These are phyloP conservation scores for Rhizophagus clarus DNA, from an alignment of 192 early-diverging fungal species.

Conservation along the genomic window DNA sequence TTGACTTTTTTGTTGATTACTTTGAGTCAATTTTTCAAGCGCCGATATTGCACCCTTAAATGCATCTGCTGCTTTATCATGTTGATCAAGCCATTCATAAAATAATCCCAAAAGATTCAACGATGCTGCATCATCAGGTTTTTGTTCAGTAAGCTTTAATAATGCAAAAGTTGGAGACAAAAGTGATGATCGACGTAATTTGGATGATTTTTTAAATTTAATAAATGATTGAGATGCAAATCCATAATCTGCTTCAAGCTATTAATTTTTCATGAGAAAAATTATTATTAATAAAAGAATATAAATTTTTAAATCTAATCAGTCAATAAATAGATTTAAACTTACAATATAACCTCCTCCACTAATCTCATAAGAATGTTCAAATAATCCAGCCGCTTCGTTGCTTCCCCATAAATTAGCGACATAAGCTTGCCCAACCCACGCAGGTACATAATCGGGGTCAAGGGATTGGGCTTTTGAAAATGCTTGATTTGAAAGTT, in stretches of 20 bases:
- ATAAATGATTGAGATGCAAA: slow-evolving; percentile 52
- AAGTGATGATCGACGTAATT: slow-evolving; percentile 35
- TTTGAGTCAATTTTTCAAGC: slow-evolving; percentile 30
- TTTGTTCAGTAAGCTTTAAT: slow-evolving; percentile 66
- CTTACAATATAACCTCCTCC: slow-evolving; percentile 48
- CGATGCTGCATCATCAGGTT: slow-evolving; percentile 53
- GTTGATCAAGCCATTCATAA: slow-evolving; percentile 72
- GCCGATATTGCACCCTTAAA: slow-evolving; percentile 57
- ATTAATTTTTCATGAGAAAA: not conserved
- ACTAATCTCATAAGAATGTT: slow-evolving; percentile 76
- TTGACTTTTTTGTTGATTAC: slow-evolving; percentile 13
- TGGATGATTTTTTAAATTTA: slow-evolving; percentile 25
- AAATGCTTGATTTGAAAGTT: slow-evolving; percentile 78
- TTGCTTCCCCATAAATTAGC: slow-evolving; percentile 58
- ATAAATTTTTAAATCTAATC: no score
- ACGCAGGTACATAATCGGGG: slow-evolving; percentile 74
- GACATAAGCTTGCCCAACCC: slow-evolving; percentile 87
- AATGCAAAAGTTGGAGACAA: slow-evolving; percentile 61
- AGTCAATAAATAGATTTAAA: slow-evolving; percentile 22
- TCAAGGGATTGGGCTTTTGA: slow-evolving; percentile 69
- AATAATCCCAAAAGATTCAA: slow-evolving; percentile 77
- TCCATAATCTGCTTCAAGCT: slow-evolving; percentile 68
- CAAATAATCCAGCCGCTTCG: slow-evolving; percentile 67
- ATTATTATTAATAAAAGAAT: no score
- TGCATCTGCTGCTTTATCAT: slow-evolving; percentile 65